Evolutionary conservation across 768 basidiomycete genomes (phyloP).

Genomic region (Xanthoconium purpureum): DNA sequence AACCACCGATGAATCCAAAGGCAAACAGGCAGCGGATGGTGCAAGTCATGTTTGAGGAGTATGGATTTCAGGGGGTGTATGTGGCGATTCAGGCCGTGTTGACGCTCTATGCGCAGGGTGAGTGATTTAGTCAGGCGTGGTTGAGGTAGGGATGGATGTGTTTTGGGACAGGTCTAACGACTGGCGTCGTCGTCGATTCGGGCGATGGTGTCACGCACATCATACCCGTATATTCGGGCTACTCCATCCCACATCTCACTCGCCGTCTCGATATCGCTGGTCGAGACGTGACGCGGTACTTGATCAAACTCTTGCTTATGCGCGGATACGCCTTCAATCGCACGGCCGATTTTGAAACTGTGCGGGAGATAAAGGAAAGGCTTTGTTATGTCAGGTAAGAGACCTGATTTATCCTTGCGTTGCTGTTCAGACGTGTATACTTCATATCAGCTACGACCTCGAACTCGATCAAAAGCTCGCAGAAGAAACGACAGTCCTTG

Average conservation of each 20-base stretch:
- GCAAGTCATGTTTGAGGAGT: conserved; percentile 99
- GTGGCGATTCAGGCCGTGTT: conserved; percentile 98
- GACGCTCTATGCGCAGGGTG: conserved; percentile 98
- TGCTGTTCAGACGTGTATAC: background rate
- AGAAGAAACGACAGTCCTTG: conserved; percentile 94
- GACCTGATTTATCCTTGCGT: background rate
- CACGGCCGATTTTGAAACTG: conserved; percentile 99
- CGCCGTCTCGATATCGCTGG: conserved; percentile 96
- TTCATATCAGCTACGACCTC: conserved; percentile 77
- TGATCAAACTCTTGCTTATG: conserved; percentile 99
- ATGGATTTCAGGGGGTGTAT: conserved; percentile 93
- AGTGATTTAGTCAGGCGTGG: conserved; percentile 26
- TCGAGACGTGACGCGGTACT: conserved; percentile 95
- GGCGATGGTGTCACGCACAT: conserved; percentile 99
- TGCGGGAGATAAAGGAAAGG: conserved; percentile 98
- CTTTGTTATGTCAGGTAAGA: conserved; percentile 92
- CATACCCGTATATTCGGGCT: conserved; percentile 97
- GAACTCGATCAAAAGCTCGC: conserved; percentile 89
- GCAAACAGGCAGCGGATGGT: conserved; percentile 91
- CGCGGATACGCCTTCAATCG: conserved; percentile 99
- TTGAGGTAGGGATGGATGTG: background rate
- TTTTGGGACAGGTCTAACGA: conserved; percentile 76
- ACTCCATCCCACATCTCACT: conserved; percentile 91
- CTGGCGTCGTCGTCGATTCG: conserved; percentile 98
- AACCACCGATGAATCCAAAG: conserved; percentile 99